These are phyloP conservation scores for Logfia minima DNA, from an alignment of 129 eudicot species.

Conservation along the genomic window DNA sequence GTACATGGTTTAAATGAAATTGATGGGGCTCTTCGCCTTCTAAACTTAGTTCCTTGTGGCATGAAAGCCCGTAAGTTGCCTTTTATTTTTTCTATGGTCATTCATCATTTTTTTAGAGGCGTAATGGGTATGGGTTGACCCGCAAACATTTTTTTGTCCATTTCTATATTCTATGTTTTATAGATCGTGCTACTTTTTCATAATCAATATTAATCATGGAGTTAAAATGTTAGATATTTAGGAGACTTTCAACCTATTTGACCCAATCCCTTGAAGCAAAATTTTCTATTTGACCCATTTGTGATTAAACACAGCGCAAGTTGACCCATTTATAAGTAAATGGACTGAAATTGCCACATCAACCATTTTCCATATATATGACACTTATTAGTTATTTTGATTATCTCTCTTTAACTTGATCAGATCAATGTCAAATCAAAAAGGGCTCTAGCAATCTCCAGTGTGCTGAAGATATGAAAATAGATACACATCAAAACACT, in stretches of 20 bases:
- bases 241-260: background rate
- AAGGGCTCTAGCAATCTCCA: background rate
- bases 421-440: background rate
- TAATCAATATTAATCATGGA: too few relatives aligned
- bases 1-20: conserved; percentile 47
- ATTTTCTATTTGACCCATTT: background rate
- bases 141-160: too few relatives aligned
- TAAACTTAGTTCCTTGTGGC: conserved; percentile 42
- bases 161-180: too few relatives aligned
- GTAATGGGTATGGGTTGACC: background rate
- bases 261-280: background rate
- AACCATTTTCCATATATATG: background rate
- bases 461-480: conserved; percentile 23
- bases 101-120: background rate
- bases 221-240: background rate
- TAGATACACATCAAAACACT: conserved; percentile 7
- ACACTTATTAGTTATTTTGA: background rate
- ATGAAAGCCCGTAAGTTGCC: conserved; percentile 38
- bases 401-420: background rate
- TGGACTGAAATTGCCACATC: background rate
- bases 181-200: too few relatives aligned
- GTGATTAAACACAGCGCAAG: too few relatives aligned
- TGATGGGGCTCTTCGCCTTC: conserved; percentile 61
- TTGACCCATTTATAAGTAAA: background rate
- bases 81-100: background rate